Evolutionary conservation across 2,329 filamentous ascomycete genomes (phyloP).

Genomic region (Paecilomyces niveus): DNA sequence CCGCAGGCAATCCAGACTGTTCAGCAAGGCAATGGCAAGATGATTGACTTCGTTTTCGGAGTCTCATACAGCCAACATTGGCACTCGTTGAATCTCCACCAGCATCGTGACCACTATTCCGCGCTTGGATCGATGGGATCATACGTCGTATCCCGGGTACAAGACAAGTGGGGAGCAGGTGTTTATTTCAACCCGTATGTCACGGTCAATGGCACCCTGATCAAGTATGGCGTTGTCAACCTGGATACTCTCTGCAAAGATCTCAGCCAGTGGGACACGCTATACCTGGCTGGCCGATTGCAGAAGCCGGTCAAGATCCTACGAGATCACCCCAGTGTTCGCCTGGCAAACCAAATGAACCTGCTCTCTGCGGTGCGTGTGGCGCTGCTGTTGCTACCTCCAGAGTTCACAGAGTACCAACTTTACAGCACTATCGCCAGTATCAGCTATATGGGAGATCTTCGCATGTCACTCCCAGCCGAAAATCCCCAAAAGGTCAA

Average conservation of each 20-base stretch:
- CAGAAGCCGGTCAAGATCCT: slow-evolving; percentile 98
- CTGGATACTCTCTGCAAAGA: slow-evolving; percentile 82
- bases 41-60: slow-evolving; percentile 98
- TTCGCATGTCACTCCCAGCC: slow-evolving; percentile 84
- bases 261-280: slow-evolving; percentile 81
- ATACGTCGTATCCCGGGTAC: slow-evolving; percentile 73
- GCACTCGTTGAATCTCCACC: slow-evolving; percentile 84
- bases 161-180: slow-evolving; percentile 83
- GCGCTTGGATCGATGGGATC: slow-evolving; percentile 76
- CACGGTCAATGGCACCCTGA: slow-evolving; percentile 86
- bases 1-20: slow-evolving; percentile 74
- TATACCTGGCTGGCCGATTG: slow-evolving; percentile 91
- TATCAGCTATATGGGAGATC: slow-evolving; percentile 90
- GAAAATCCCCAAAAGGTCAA: slow-evolving; percentile 88
- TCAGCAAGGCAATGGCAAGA: slow-evolving; percentile 82
- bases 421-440: slow-evolving; percentile 87
- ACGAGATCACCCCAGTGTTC: slow-evolving; percentile 83
- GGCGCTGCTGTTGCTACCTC: slow-evolving; percentile 76
- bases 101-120: slow-evolving; percentile 91
- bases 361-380: slow-evolving; percentile 85
- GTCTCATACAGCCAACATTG: slow-evolving; percentile 93
- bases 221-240: slow-evolving; percentile 97
- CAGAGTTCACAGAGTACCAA: slow-evolving; percentile 75
- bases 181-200: slow-evolving; percentile 98
- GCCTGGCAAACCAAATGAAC: slow-evolving; percentile 93